phyloP scores from a whole-genome alignment of 2,329 filamentous ascomycete genomes.

The Alternaria brassicicola region DNA sequence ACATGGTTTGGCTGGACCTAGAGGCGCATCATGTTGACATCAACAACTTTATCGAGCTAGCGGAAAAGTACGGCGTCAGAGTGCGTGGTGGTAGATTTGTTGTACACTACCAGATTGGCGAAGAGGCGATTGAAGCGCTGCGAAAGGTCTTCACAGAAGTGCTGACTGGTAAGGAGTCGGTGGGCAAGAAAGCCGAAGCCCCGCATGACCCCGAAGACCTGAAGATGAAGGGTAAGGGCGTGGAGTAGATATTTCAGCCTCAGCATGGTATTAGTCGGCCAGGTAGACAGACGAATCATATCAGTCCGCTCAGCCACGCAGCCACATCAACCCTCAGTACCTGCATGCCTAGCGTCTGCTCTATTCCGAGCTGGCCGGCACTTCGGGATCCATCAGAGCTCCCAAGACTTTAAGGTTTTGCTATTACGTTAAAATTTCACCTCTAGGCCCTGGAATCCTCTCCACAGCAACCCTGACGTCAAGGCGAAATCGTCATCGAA shows the following conservation, averaged over 20 bases:
- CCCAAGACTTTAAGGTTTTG: conserved; percentile 23
- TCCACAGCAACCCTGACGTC: conserved; percentile 9
- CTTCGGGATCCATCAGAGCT: conserved; percentile 15
- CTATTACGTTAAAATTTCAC: conserved; percentile 27
- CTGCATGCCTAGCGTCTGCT: conserved; percentile 11
- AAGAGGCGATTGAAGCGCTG: conserved; percentile 60
- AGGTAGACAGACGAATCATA: conserved; percentile 4
- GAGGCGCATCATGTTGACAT: conserved; percentile 62
- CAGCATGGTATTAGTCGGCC: neutral
- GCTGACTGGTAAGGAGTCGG: conserved; percentile 26
- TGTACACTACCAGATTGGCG: conserved; percentile 74
- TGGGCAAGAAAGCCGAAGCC: conserved; percentile 27
- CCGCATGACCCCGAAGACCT: conserved; percentile 32
- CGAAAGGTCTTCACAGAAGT: conserved; percentile 45
- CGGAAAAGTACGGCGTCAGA: conserved; percentile 63
- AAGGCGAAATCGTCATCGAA: conserved; percentile 25
- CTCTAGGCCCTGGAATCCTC: neutral
- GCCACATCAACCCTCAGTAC: conserved; percentile 10
- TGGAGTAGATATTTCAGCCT: conserved; percentile 28
- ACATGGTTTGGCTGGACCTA: conserved; percentile 88
- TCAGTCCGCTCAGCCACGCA: conserved; percentile 1
- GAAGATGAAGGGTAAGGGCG: conserved; percentile 39
- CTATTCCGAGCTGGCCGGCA: conserved; percentile 15
- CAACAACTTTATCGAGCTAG: conserved; percentile 61
- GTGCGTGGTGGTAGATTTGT: conserved; percentile 66